These are phyloP conservation scores for Takashimella tepidaria DNA, from an alignment of 1,284 basidiomycete genomes.

Conservation along the genomic window DNA sequence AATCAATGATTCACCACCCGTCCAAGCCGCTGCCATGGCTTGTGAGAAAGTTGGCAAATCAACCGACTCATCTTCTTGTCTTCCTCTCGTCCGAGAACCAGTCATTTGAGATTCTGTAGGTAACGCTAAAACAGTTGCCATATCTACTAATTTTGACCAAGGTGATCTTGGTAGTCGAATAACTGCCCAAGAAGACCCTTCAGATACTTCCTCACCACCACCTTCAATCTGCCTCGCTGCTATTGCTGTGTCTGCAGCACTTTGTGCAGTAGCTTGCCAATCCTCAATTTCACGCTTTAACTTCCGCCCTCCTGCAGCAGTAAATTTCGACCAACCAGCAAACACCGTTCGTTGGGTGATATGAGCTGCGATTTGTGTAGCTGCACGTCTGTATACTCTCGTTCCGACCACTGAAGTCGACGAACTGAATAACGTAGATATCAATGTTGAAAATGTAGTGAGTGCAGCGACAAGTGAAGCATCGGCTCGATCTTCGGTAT, in stretches of 20 bases:
- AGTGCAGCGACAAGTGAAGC: slow-evolving; percentile 64
- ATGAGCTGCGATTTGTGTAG: slow-evolving; percentile 62
- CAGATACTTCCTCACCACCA: background rate
- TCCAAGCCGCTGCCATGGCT: slow-evolving; percentile 65
- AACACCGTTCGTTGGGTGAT: slow-evolving; percentile 77
- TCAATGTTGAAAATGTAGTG: slow-evolving; percentile 65
- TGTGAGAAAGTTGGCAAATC: slow-evolving; percentile 66
- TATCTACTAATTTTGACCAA: slow-evolving; percentile 65
- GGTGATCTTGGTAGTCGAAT: slow-evolving; percentile 50
- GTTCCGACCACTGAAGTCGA: slow-evolving; percentile 58
- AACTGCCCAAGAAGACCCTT: too few species aligned
- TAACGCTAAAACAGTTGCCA: slow-evolving; percentile 60
- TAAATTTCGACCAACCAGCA: slow-evolving; percentile 61
- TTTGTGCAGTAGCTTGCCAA: slow-evolving; percentile 53
- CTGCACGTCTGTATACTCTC: slow-evolving; percentile 63
- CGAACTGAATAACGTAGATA: slow-evolving; percentile 58
- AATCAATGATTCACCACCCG: slow-evolving; percentile 69
- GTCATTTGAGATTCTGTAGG: slow-evolving; percentile 47
- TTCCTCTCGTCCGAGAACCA: slow-evolving; percentile 72
- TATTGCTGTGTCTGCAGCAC: background rate
- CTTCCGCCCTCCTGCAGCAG: slow-evolving; percentile 54
- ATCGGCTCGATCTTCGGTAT: slow-evolving; percentile 49
- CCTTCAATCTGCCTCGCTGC: background rate
- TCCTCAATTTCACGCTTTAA: slow-evolving; percentile 66
- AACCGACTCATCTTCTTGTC: too few species aligned